Percentiles rank a stretch among this genome's conserved stretches.
These are phyloP conservation scores for Xylaria sp. DNA, from an alignment of 495 filamentous ascomycete genomes.

Conservation along the genomic window DNA sequence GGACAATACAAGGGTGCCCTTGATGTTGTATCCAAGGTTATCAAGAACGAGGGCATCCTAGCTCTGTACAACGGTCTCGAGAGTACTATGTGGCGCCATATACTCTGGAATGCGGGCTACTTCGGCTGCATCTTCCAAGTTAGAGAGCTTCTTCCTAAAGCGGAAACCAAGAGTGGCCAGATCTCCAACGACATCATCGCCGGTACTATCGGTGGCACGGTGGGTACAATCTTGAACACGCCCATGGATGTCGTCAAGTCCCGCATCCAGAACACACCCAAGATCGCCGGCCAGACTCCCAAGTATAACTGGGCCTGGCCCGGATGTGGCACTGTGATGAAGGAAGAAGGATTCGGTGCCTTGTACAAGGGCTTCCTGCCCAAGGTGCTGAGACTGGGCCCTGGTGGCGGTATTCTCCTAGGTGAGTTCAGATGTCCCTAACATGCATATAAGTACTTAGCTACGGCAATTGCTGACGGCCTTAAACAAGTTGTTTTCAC, in stretches of 20 bases:
- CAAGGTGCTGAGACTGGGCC: conserved; percentile 89
- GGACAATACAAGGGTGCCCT: conserved; percentile 92
- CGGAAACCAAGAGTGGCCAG: conserved; percentile 78
- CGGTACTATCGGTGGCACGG: conserved; percentile 84
- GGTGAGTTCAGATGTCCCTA: conserved; percentile 19
- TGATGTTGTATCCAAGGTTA: conserved; percentile 84
- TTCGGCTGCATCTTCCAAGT: conserved; percentile 99
- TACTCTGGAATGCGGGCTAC: conserved; percentile 97
- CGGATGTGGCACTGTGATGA: conserved; percentile 80
- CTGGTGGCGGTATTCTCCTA: conserved; percentile 66
- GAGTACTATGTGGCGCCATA: conserved; percentile 94
- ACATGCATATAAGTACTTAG: conserved; percentile 24
- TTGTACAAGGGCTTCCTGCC: conserved; percentile 98
- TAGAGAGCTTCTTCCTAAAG: conserved; percentile 77
- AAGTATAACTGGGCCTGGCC: conserved; percentile 99
- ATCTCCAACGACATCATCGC: conserved; percentile 87
- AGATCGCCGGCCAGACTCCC: conserved; percentile 74
- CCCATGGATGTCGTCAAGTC: conserved; percentile 98
- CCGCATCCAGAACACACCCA: conserved; percentile 91
- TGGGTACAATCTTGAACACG: conserved; percentile 94
- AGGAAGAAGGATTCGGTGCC: conserved; percentile 90
- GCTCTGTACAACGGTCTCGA: conserved; percentile 97
- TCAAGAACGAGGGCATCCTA: conserved; percentile 81
- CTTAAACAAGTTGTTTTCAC: conserved; percentile 81
- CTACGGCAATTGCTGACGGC: conserved; percentile 30